Percentiles rank a stretch among this genome's conserved stretches.
Evolutionary conservation across 345 rosid genomes (phyloP).

Genomic region (Citropsis articulata): DNA sequence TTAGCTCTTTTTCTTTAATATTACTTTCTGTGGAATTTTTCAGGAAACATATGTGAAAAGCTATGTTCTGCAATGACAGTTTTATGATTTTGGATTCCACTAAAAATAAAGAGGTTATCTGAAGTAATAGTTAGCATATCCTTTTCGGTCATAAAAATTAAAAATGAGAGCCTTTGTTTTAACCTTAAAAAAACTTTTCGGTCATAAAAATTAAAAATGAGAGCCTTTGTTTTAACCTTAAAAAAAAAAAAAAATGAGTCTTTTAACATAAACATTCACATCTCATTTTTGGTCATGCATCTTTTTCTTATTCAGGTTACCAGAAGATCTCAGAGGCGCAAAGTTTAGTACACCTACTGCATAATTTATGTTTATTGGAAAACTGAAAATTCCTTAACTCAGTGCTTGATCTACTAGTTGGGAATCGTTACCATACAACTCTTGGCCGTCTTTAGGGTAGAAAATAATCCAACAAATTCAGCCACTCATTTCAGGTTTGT

Average conservation of each 20-base stretch:
- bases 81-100: too few relatives aligned
- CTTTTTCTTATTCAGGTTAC: slow-evolving; percentile 19
- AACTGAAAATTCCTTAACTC: background rate
- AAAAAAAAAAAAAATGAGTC: too few relatives aligned
- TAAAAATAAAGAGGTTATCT: background rate
- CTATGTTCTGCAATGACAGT: background rate
- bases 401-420: background rate
- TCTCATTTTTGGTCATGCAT: too few relatives aligned
- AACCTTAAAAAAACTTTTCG: background rate
- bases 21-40: background rate
- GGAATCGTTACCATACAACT: background rate
- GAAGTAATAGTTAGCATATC: background rate
- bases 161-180: background rate
- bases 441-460: background rate
- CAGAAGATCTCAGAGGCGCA: slow-evolving; percentile 32
- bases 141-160: background rate
- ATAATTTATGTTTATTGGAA: background rate
- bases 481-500: background rate
- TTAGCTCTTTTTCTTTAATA: background rate
- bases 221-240: background rate
- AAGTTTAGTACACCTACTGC: background rate
- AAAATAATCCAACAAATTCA: background rate
- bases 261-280: too few relatives aligned
- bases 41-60: background rate
- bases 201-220: background rate